Evolutionary conservation across 2,329 filamentous ascomycete species (phyloP), one percentile per base, ranked within the genome.

Genomic region (Hymenoscyphus scutula): DNA sequence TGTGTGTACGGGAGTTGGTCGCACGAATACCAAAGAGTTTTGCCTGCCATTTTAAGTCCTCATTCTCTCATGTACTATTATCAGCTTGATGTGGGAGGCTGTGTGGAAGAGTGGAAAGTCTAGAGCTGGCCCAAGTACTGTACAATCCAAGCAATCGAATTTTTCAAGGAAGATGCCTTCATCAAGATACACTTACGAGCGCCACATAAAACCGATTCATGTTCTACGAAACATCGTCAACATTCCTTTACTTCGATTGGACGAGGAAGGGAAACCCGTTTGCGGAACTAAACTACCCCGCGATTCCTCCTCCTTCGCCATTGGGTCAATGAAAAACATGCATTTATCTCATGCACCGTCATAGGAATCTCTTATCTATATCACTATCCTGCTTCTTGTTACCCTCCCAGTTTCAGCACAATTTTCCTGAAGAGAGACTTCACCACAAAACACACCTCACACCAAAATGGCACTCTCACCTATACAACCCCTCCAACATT

Each of bases 401-500:
- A 23, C 10, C 45, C n/a, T 25, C 41, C 45, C n/a, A 23, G 23
- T 3, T 51, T 13, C 10, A 25, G 13, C 45, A 23, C 19, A 8
- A 23, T 13, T 51, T 51, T 51, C 8, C 13, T 23, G 2, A 51
- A 11, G 19, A 13, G 11, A 51, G 7, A 48, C 13, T 37, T 5
- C 45, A 51, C 23, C 45, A 45, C n/a, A 45, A 19, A 37, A 34
- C 13, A n/a, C 27, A 23, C 37, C 30, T 15, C 30, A n/a, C n/a
- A n/a, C n/a, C n/a, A 41, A 45, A 27, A 38, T 57, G 29, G 19
- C 29, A 32, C n/a, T 30, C 27, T 37, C 54, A 23, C 13, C 30
- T 32, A 37, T 13, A 37, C 19, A 51, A 51, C 45, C 45, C 19
- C 45, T 51, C 45, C 45, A 51, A 51, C 45, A 51, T 25, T 69